phyloP scores from a whole-genome alignment of 2,329 filamentous ascomycete species.

The Colletotrichum sp. region DNA sequence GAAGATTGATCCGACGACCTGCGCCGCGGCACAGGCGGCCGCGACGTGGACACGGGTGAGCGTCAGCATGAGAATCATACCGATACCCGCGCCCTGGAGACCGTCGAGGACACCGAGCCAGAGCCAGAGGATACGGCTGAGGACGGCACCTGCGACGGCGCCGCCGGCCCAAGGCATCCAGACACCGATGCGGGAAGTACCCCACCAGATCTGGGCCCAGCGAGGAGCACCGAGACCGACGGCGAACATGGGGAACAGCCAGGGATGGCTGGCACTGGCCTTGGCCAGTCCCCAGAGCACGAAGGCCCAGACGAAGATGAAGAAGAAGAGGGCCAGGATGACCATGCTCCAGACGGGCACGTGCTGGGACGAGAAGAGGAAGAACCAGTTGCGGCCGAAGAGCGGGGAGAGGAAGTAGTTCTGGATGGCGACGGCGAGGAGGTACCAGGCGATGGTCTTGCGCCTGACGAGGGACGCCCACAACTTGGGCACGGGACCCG shows the following conservation, averaged over 20 bases:
- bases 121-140: conserved; percentile 59
- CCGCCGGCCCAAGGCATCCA: conserved; percentile 68
- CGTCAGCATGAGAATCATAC: conserved; percentile 71
- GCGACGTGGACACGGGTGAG: conserved; percentile 69
- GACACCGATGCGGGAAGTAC: conserved; percentile 61
- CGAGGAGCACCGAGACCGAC: conserved; percentile 69
- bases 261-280: conserved; percentile 65
- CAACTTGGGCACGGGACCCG: conserved; percentile 69
- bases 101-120: conserved; percentile 72
- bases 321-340: conserved; percentile 61
- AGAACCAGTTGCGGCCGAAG: conserved; percentile 72
- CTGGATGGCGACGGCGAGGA: conserved; percentile 66
- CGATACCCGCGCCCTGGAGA: conserved; percentile 69
- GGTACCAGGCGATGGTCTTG: conserved; percentile 72
- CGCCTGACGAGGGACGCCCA: conserved; percentile 65
- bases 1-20: conserved; percentile 65
- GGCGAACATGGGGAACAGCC: conserved; percentile 72
- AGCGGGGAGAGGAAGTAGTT: conserved; percentile 72
- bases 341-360: conserved; percentile 61
- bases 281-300: conserved; percentile 56
- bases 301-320: conserved; percentile 59
- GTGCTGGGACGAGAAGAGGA: conserved; percentile 63
- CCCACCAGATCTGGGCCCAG: conserved; percentile 74
- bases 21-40: conserved; percentile 64
- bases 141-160: conserved; percentile 58